Evolutionary conservation across 306 rosid genomes (phyloP), one percentile per base, ranked within the genome.

Genomic region (Rubus idaeus): DNA sequence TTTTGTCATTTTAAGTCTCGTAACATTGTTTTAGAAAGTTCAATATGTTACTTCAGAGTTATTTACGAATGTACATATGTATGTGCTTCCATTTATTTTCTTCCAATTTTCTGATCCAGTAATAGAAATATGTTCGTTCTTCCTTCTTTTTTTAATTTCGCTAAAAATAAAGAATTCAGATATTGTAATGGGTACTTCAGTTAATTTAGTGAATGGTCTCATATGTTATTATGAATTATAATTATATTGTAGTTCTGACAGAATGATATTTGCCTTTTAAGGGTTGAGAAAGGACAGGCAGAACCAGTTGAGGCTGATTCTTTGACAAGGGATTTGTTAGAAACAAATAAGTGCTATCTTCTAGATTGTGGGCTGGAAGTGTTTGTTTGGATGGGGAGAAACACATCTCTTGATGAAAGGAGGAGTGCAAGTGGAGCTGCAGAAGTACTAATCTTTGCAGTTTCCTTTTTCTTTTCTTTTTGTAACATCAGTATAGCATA

Each of bases 361-460:
- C 78, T 96, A 77, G 98, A 96, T 85, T 89, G 93, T 87, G 94
- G 96, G 71, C 64, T 84, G 73, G 98, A 96, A 86, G 90, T 96
- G 71, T 96, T 88, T 84, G 89, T 84, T 16, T 96, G 99, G 99
- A 85, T 87, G 80, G 99, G 99, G 74, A 91, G 99, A 89, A 88
- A 77, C 77, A 91, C 98, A 61, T 78, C 97, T 58, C 96, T 96
- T 60, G 97, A 96, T 80, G 91, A 87, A 78, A 90, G 98, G 76
- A 93, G 91, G 86, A 87, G 84, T 71, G 90, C 98, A 77, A 88
- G 96, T 77, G 82, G 83, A 81, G 91, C 90, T 75, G 90, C 94
- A 77, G 98, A 96, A 80, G 99, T 96, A 91, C 86, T 73, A 51
- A 52, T 75, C 70, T 35, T 13, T 79, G 53, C 77, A 7, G 2